Conservation (phyloP, 2,329 filamentous ascomycete species). For the Aspergillus sp. region DNA sequence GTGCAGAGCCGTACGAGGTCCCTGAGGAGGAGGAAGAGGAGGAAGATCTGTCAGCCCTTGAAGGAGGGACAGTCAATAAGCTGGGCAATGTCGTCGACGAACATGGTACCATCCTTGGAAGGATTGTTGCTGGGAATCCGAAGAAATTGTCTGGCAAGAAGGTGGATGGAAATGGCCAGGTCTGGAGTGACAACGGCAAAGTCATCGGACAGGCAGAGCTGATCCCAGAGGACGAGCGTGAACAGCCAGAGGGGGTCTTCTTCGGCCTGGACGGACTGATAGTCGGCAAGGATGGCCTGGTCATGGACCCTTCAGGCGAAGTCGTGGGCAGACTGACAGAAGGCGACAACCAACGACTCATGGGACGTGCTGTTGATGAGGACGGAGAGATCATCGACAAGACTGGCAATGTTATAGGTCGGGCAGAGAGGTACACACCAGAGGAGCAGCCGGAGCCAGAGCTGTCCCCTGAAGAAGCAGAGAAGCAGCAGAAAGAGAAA, state of each 20-base stretch:
- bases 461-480: constrained; percentile 36
- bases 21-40: constrained; percentile 49
- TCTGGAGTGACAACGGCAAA: constrained; percentile 63
- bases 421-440: constrained; percentile 67
- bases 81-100: constrained; percentile 61
- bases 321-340: constrained; percentile 58
- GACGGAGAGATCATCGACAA: constrained; percentile 69
- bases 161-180: constrained; percentile 62
- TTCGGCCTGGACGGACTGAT: constrained; percentile 58
- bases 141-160: constrained; percentile 58
- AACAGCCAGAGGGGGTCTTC: constrained; percentile 56
- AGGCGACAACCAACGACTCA: constrained; percentile 63
- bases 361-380: constrained; percentile 65
- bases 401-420: constrained; percentile 65
- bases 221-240: constrained; percentile 50
- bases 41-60: constrained; percentile 57
- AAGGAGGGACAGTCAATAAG: constrained; percentile 64
- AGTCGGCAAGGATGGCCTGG: constrained; percentile 58
- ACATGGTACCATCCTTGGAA: constrained; percentile 57
- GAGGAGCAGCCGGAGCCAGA: constrained; percentile 35
- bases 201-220: constrained; percentile 61
- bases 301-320: constrained; percentile 45
- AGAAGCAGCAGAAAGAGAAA: constrained; percentile 62
- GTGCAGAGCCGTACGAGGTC: constrained; percentile 55
- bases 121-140: constrained; percentile 57